Conservation (phyloP, 2,329 filamentous ascomycete genomes). For the Diaporthe citri region DNA sequence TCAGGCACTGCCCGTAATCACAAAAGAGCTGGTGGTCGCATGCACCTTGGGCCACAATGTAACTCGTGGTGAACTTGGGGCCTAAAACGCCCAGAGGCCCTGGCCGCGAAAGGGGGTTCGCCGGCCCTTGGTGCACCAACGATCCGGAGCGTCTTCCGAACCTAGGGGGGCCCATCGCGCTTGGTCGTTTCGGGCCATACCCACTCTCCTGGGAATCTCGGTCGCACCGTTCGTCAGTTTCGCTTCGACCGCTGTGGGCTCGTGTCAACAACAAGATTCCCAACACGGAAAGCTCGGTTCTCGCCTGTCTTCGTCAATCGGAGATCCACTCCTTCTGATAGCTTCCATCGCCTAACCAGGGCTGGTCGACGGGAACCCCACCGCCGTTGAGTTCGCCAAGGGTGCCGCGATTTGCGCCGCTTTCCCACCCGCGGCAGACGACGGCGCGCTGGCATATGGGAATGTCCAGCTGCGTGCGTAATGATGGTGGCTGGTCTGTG, state of each 20-base stretch:
- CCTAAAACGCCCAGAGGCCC: slow-evolving; percentile 3
- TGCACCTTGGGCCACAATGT: not conserved
- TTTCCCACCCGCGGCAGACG: not conserved
- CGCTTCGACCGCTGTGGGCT: slow-evolving; percentile 32
- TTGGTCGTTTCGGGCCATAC: slow-evolving; percentile 30
- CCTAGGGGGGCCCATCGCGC: slow-evolving; percentile 30
- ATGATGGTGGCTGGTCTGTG: slow-evolving; percentile 38
- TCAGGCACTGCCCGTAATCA: slow-evolving; percentile 22
- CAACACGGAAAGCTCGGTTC: slow-evolving; percentile 26
- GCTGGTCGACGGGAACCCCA: slow-evolving; percentile 20
- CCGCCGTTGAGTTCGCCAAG: not conserved
- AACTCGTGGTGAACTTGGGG: slow-evolving; percentile 13
- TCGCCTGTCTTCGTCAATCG: slow-evolving; percentile 37
- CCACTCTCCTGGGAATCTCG: slow-evolving; percentile 38
- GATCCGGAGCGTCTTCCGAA: slow-evolving; percentile 36
- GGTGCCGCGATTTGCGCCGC: slow-evolving; percentile 31
- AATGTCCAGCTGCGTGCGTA: slow-evolving; percentile 25
- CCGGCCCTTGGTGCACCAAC: slow-evolving; percentile 27
- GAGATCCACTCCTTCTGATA: slow-evolving; percentile 34
- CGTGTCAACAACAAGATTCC: slow-evolving; percentile 21
- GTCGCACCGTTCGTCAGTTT: slow-evolving; percentile 36
- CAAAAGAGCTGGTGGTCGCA: slow-evolving; percentile 19
- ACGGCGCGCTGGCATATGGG: slow-evolving; percentile 1
- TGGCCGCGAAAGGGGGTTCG: slow-evolving; percentile 5
- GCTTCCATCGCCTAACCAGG: slow-evolving; percentile 31